Percentiles rank a stretch among this genome's conserved stretches.
Conservation (phyloP, 495 filamentous ascomycete species). For the Ascodesmis nigricans region DNA sequence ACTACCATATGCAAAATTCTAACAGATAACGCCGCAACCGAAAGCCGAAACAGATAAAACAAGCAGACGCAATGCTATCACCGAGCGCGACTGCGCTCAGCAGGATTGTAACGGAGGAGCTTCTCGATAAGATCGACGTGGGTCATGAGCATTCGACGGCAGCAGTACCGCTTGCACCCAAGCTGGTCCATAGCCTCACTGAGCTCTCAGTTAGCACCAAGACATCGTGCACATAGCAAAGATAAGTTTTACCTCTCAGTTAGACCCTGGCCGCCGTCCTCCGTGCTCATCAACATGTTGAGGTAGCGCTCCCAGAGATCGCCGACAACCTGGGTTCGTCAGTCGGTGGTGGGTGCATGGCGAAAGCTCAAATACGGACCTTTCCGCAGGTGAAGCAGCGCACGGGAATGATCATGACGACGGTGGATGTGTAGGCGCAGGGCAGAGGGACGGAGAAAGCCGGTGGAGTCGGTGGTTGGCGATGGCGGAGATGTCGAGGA, state of each 20-base stretch:
- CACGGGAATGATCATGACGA: slow-evolving; percentile 88
- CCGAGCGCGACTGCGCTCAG: slow-evolving; percentile 8
- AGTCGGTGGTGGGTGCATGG: too few species aligned
- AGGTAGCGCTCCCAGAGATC: slow-evolving; percentile 95
- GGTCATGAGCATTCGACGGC: slow-evolving; percentile 98
- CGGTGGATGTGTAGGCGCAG: not conserved
- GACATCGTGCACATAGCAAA: not conserved
- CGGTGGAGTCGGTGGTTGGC: too few species aligned
- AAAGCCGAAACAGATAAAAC: not conserved
- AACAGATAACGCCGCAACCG: not conserved
- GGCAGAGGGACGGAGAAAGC: too few species aligned
- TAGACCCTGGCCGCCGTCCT: slow-evolving; percentile 27
- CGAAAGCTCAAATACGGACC: too few species aligned
- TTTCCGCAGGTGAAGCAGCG: slow-evolving; percentile 98
- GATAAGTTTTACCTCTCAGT: slow-evolving; percentile 16
- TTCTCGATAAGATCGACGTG: slow-evolving; percentile 98
- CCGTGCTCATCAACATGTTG: not conserved
- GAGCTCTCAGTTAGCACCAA: slow-evolving; percentile 3
- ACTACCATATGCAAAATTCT: not conserved
- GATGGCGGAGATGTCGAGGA: too few species aligned
- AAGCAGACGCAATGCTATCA: not conserved
- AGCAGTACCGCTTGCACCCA: slow-evolving; percentile 88
- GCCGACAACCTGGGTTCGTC: slow-evolving; percentile 67
- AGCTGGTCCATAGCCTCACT: slow-evolving; percentile 89
- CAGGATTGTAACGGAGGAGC: slow-evolving; percentile 40